A percentile compares a stretch with the other conserved stretches of the same genome.
phyloP scores from a whole-genome alignment of 1,284 basidiomycete genomes.

The Trametes versicolor region DNA sequence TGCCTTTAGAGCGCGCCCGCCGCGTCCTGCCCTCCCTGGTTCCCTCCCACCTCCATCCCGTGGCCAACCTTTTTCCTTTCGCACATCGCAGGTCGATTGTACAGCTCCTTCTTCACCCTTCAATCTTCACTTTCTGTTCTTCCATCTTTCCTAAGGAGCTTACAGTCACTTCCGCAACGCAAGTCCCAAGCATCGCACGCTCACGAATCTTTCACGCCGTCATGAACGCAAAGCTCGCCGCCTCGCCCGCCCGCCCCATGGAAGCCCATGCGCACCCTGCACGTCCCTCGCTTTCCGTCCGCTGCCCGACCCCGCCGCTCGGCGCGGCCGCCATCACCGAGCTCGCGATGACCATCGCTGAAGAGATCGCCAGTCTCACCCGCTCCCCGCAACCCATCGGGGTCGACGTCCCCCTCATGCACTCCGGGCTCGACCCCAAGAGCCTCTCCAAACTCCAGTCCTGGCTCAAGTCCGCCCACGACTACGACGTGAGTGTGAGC shows the following conservation, averaged over 20 bases:
- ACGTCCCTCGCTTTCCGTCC: constrained; percentile 34
- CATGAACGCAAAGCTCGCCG: constrained; percentile 36
- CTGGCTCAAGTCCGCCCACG: constrained; percentile 37
- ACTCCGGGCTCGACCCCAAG: constrained; percentile 35
- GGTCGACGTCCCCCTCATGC: constrained; percentile 36
- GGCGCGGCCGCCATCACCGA: constrained; percentile 34
- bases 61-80: constrained; percentile 33
- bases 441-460: constrained; percentile 30
- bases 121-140: constrained; percentile 20
- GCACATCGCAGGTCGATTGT: constrained; percentile 43
- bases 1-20: constrained; percentile 27
- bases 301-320: constrained; percentile 27
- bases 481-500: constrained; percentile 35
- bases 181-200: constrained; percentile 34
- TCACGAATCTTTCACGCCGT: constrained; percentile 32
- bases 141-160: constrained; percentile 29
- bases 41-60: constrained; percentile 32
- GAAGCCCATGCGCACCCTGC: constrained; percentile 29
- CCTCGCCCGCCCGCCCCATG: constrained; percentile 18
- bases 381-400: constrained; percentile 34
- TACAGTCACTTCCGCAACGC: constrained; percentile 37
- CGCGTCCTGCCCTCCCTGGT: constrained; percentile 16
- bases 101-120: constrained; percentile 32
- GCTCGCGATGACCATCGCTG: constrained; percentile 40
- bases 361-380: constrained; percentile 36